Percentiles rank a stretch among this genome's conserved stretches.
Evolutionary conservation across 2,329 filamentous ascomycete genomes (phyloP).

Genomic region (Penicillium griseofulvum): DNA sequence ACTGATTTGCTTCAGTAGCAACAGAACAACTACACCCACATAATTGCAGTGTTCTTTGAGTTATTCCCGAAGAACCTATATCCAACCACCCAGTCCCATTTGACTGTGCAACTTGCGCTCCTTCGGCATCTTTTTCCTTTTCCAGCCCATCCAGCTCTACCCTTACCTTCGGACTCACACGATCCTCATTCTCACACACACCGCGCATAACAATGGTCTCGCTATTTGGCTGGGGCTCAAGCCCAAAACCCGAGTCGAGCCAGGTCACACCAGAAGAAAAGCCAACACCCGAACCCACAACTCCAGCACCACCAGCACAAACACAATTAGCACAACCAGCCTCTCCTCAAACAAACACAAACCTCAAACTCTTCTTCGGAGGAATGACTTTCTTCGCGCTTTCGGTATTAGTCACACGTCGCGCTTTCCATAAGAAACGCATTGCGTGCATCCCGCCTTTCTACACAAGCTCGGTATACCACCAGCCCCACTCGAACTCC

Average conservation of each 20-base stretch:
- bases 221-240: conserved; percentile 26
- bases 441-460: conserved; percentile 65
- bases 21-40: not conserved
- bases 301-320: conserved; percentile 6
- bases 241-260: conserved; percentile 14
- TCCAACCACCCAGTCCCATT: not conserved
- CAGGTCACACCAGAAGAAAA: conserved; percentile 5
- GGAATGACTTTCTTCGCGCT: conserved; percentile 74
- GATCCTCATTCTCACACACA: not conserved
- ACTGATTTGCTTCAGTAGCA: conserved; percentile 5
- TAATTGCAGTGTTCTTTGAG: not conserved
- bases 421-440: conserved; percentile 65
- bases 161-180: not conserved
- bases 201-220: conserved; percentile 23
- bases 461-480: conserved; percentile 56
- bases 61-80: not conserved
- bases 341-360: conserved; percentile 21
- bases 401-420: conserved; percentile 68
- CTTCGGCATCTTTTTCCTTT: not conserved
- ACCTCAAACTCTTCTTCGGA: conserved; percentile 61
- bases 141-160: not conserved
- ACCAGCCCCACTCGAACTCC: conserved; percentile 55
- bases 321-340: conserved; percentile 14
- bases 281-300: conserved; percentile 1
- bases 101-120: too few species aligned